Evolutionary conservation across 2,329 filamentous ascomycete species (phyloP).

Genomic region (Sporothrix inflata): DNA sequence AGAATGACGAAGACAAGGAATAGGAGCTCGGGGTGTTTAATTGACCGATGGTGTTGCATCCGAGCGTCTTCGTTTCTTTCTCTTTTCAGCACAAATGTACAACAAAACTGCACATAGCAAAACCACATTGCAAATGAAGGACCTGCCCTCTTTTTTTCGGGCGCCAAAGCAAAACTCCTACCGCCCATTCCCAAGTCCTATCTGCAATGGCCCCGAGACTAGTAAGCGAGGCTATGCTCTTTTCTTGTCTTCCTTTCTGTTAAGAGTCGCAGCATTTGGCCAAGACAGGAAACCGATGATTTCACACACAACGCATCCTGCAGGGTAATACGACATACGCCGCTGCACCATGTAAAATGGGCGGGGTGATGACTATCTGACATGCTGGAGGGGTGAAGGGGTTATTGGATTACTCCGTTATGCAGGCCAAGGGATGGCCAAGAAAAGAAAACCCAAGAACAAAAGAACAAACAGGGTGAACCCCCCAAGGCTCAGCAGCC

Average conservation of each 20-base stretch:
- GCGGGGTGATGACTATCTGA: background rate
- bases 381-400: background rate
- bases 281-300: background rate
- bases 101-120: background rate
- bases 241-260: background rate
- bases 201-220: background rate
- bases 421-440: slow-evolving; percentile 10
- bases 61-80: background rate
- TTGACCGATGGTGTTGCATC: background rate
- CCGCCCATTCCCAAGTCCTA: background rate
- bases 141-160: background rate
- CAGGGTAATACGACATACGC: background rate
- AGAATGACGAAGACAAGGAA: background rate
- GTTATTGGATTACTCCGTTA: background rate
- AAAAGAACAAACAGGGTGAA: no score
- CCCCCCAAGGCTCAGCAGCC: slow-evolving; percentile 21
- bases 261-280: background rate
- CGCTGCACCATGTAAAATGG: background rate
- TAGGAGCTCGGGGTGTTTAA: background rate
- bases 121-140: background rate
- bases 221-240: slow-evolving; percentile 14
- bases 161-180: background rate
- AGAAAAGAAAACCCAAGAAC: background rate
- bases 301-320: no score
- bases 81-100: background rate